Evolutionary conservation across 257 asterid species (phyloP).

Genomic region (Gentiana straminea): DNA sequence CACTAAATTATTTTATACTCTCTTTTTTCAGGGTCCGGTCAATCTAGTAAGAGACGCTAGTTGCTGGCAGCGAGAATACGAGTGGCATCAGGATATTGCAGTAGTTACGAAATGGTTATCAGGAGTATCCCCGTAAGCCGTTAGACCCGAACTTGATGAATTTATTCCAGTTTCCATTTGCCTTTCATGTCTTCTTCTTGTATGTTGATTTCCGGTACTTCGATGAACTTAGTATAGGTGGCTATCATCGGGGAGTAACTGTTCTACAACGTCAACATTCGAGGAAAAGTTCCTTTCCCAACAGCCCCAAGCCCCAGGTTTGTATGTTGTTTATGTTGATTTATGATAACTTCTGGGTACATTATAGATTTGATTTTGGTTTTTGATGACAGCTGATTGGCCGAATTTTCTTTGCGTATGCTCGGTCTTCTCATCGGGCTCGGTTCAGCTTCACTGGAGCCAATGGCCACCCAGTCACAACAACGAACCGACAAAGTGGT

Average conservation of each 20-base stretch:
- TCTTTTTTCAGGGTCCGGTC: conserved; percentile 58
- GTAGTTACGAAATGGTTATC: conserved; percentile 97
- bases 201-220: conserved; percentile 25
- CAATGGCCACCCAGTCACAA: conserved; percentile 88
- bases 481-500: conserved; percentile 74
- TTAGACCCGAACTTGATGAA: conserved; percentile 13
- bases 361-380: conserved; percentile 5
- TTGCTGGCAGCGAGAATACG: conserved; percentile 92
- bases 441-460: conserved; percentile 97
- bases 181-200: conserved; percentile 2
- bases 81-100: conserved; percentile 99
- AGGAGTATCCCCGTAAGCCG: conserved; percentile 91
- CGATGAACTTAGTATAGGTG: conserved; percentile 81
- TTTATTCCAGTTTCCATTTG: background rate
- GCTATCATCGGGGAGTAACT: conserved; percentile 75
- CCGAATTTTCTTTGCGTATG: conserved; percentile 96
- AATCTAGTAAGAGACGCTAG: conserved; percentile 91
- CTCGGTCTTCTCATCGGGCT: conserved; percentile 97
- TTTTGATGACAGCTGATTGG: conserved; percentile 83
- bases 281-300: conserved; percentile 94
- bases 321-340: conserved; percentile 9
- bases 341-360: background rate
- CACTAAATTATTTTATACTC: background rate
- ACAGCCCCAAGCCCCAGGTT: conserved; percentile 87
- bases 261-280: conserved; percentile 63